Conservation (phyloP, 768 basidiomycete genomes). For the Suillus variegatus region DNA sequence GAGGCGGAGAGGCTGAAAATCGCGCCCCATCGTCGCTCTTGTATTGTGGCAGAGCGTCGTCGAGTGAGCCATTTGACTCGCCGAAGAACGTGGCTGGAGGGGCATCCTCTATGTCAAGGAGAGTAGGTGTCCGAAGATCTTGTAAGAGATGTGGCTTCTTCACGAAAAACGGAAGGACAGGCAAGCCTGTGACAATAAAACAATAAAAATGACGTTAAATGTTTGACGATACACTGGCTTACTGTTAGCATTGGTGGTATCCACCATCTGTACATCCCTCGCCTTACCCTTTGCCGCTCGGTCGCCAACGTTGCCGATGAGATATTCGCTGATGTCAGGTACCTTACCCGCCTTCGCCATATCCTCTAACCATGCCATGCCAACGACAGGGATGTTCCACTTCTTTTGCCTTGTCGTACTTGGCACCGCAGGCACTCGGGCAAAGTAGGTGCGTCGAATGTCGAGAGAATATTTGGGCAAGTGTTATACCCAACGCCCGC, state of each 20-base stretch:
- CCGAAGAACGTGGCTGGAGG: constrained; percentile 29
- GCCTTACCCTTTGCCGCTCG: constrained; percentile 29
- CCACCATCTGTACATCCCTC: constrained; percentile 33
- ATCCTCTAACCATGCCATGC: constrained; percentile 65
- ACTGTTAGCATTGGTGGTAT: constrained; percentile 45
- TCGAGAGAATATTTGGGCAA: constrained; percentile 61
- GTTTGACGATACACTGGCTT: constrained; percentile 4
- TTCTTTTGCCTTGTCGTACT: constrained; percentile 75
- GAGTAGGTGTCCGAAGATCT: constrained; percentile 15
- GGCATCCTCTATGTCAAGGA: constrained; percentile 3
- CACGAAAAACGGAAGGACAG: constrained; percentile 18
- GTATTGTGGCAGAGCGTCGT: constrained; percentile 16
- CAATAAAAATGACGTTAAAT: neutral
- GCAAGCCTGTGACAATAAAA: constrained; percentile 7
- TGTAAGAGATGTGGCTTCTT: constrained; percentile 24
- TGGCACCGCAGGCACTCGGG: constrained; percentile 65
- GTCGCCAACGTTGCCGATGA: constrained; percentile 24
- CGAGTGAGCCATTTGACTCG: constrained; percentile 34
- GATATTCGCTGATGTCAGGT: constrained; percentile 35
- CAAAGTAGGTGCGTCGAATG: constrained; percentile 82
- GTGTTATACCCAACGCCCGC: constrained; percentile 62
- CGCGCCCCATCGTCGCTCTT: constrained; percentile 13
- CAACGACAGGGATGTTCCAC: constrained; percentile 80
- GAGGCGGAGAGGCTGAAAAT: constrained; percentile 19
- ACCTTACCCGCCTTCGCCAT: constrained; percentile 57